Evolutionary conservation across 768 basidiomycete genomes (phyloP), one percentile per base, ranked within the genome.

Genomic region (Podaxis pistillaris): DNA sequence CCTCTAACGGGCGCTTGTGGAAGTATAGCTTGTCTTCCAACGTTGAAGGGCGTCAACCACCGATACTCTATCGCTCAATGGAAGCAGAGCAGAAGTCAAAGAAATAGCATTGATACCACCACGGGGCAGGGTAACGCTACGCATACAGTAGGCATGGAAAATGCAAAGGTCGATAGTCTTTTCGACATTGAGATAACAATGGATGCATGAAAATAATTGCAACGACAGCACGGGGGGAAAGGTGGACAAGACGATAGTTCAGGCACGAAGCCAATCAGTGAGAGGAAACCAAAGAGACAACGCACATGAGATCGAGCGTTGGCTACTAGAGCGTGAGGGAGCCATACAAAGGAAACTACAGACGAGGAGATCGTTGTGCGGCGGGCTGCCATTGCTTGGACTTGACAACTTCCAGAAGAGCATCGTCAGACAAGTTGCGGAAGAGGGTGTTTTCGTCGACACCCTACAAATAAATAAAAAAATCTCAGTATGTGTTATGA

Each of bases 41-140:
- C 83, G 36, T 82, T 96, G 64, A 86, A 88, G 59, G 91, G 91
- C 1, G 86, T 98, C 33, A 99, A 99, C 67, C 96, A 99, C 71
- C 82, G 93, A 33, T 98, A 89, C 65, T 79, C 80, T 13, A 88
- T 96, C 37, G 85, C 79, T 65, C 74, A 78, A 55, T 97, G 93
- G 92, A 85, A 78, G 58, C 60, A 58, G 36, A 19, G 56, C 22
- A 22, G 33, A 24, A 40, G 22, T 22, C 33, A 41, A 12, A 47
- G 50, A 19, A 24, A 52, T 24, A 28, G 1, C 40, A n/a, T 26
- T 44, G 56, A 19, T 6, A 4, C 24, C 15, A 17, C 24, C 36
- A 22, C 26, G 5, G 17, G 17, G 44, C 28, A 33, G 8, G 36
- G 24, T 36, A 47, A 8, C 13, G 2, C 7, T 36, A 49, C 26